Base-by-base conservation (phyloP, 83 land plant species). In the Picea abies region DNA sequence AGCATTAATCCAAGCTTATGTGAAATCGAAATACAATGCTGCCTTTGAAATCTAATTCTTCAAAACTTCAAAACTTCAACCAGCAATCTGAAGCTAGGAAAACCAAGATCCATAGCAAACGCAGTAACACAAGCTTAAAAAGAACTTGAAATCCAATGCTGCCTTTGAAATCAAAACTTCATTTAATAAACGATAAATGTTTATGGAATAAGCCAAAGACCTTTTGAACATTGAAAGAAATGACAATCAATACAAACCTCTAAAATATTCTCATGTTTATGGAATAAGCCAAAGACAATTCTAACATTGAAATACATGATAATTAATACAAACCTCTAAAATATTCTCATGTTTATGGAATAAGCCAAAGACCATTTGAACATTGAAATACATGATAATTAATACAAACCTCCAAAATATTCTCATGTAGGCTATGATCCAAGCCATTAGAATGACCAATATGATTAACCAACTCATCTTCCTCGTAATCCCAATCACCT, bases 11-110 rank as follows among this genome's bases (percentile, higher is more conserved):
- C 15, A 11, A 73, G 56, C 25, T 73, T n/a, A 73, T 73, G 4
- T 73, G 56, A 41, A 73, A 9, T 73, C 3, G 15, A 44, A 44
- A 73, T 41, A 44, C 25, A 37, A 41, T 14, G 12, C 78, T 76
- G 4, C 60, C 4, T 4, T 22, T 5, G 14, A 35, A 52, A 52
- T 10, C 56, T 52, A 52, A 52, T 11, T 52, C 56, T 52, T 11
- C 29, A 93, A 93, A 86, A 90, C 95, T 79, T 90, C 91, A 86
- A 93, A 93, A 3, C 91, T 82, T 69, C 87, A 84, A 80, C 89
- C 93, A 80, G 86, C 82, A 44, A 93, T 93, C 52, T 81, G 89
- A 23, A 93, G 91, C 91, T 93, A 19, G 22, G 22, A 65, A 65
- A 65, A n/a, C 26, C 23, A 65, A 65, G 26, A 23, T 65, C 26